Percentiles rank a stretch among this genome's conserved stretches.
Conservation (phyloP, 805 yeast species). For the Yarrowia hollandica region DNA sequence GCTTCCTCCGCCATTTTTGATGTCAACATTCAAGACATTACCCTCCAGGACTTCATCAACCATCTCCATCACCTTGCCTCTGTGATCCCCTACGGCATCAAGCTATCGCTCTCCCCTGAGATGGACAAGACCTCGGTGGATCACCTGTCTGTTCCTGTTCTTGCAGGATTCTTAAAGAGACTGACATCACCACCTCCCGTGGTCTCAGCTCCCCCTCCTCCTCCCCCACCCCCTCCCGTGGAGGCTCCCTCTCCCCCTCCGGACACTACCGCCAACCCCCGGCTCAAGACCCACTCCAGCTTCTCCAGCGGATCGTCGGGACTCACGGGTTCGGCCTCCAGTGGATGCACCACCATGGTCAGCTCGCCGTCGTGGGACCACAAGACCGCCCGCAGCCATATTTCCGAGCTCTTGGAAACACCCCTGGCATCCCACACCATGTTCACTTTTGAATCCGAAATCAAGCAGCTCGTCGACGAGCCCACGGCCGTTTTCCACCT, state of each 20-base stretch:
- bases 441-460: slow-evolving; percentile 5
- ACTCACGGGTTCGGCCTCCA: slow-evolving; percentile 21
- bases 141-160: slow-evolving; percentile 6
- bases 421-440: slow-evolving; percentile 2
- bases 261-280: not conserved
- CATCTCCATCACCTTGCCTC: not conserved
- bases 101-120: not conserved
- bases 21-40: slow-evolving; percentile 2
- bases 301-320: not conserved
- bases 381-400: not conserved
- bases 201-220: not conserved
- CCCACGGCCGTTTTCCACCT: slow-evolving; percentile 16
- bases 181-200: not conserved
- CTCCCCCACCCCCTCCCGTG: not conserved
- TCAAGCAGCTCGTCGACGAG: slow-evolving; percentile 11
- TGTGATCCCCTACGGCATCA: not conserved
- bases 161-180: not conserved
- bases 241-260: too few species aligned
- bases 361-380: slow-evolving; percentile 13
- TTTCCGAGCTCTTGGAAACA: slow-evolving; percentile 17
- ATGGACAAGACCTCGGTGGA: not conserved
- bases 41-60: not conserved
- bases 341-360: slow-evolving; percentile 20
- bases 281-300: slow-evolving; percentile 5
- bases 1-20: not conserved